Conservation (phyloP, 2,329 filamentous ascomycete genomes). For the Hymenoscyphus fructigenus region DNA sequence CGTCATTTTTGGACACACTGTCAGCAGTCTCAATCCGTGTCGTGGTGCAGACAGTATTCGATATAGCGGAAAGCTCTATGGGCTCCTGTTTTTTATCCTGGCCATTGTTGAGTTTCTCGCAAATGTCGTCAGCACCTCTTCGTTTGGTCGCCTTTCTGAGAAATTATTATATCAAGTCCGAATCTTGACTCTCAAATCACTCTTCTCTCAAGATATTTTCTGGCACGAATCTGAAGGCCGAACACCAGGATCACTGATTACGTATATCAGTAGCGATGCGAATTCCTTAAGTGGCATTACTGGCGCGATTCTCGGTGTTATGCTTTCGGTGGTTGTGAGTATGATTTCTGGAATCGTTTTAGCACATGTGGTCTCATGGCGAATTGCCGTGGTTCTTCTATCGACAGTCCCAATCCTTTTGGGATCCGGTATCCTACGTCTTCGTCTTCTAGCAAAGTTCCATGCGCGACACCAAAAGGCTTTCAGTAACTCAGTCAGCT, state of each 20-base stretch:
- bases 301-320: slow-evolving; percentile 67
- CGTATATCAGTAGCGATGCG: slow-evolving; percentile 68
- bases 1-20: slow-evolving; percentile 54
- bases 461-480: slow-evolving; percentile 64
- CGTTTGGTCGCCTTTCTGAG: slow-evolving; percentile 58
- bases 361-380: slow-evolving; percentile 72
- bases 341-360: slow-evolving; percentile 66
- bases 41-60: slow-evolving; percentile 27
- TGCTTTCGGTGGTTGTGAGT: slow-evolving; percentile 68
- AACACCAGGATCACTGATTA: slow-evolving; percentile 60
- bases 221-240: slow-evolving; percentile 70
- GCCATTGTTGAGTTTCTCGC: slow-evolving; percentile 59
- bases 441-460: slow-evolving; percentile 61
- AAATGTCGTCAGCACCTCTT: slow-evolving; percentile 57
- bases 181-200: slow-evolving; percentile 50
- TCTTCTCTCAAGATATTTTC: slow-evolving; percentile 64
- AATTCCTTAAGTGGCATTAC: slow-evolving; percentile 66
- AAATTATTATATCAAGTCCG: slow-evolving; percentile 64
- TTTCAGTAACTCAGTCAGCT: slow-evolving; percentile 59
- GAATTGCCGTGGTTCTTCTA: slow-evolving; percentile 59
- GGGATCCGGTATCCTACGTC: slow-evolving; percentile 53
- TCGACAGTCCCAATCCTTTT: slow-evolving; percentile 58
- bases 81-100: slow-evolving; percentile 48
- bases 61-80: slow-evolving; percentile 39
- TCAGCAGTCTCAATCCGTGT: slow-evolving; percentile 51